Evolutionary conservation across 495 filamentous ascomycete species (phyloP), one percentile per base, ranked within the genome.

Genomic region (Trichoderma reesei): DNA sequence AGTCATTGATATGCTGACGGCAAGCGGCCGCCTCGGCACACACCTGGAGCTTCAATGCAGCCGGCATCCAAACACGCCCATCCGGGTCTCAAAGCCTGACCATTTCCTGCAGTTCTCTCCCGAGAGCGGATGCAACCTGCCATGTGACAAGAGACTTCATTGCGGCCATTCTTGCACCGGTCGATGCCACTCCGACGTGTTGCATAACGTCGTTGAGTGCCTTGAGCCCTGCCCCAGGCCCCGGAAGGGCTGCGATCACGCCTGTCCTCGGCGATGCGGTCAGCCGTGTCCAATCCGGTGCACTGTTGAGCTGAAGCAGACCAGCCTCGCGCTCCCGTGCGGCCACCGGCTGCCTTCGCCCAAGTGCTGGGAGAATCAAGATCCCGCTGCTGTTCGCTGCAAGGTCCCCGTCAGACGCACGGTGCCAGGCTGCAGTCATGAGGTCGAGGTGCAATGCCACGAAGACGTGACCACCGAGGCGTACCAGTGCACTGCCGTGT

Each of bases 111-210:
- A 70, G 2, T 68, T 83, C 33, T 76, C 85, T 1, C 90, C 90
- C 0, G 90, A 93, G 71, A 88, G 88, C 51, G 90, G 90, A 5
- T 94, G 90, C 67, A 69, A 72, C 63, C 70, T 80, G 18, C 77
- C 67, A 14, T 95, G 90, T 65, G 77, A 74, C 5, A 73, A 79
- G 62, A 76, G 86, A 39, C 78, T 92, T n/a, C 38, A 66, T 0
- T 93, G 91, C 67, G 90, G 90, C 0, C 90, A 94, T 75, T 69
- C 80, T 0, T 96, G 91, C 69, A 69, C 74, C 26, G 82, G 81
- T 38, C 85, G 82, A 68, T 93, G 90, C 67, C 91, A 96, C 74
- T 86, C 89, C 0, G 72, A 83, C 5, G 37, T 78, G 1, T 73
- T 92, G 10, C 90, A 93, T 68, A 72, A 83, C 13, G 83, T 81